A percentile compares a stretch with the other conserved stretches of the same genome.
Evolutionary conservation across 2,329 filamentous ascomycete species (phyloP).

Genomic region (Ophiostoma perfectum): DNA sequence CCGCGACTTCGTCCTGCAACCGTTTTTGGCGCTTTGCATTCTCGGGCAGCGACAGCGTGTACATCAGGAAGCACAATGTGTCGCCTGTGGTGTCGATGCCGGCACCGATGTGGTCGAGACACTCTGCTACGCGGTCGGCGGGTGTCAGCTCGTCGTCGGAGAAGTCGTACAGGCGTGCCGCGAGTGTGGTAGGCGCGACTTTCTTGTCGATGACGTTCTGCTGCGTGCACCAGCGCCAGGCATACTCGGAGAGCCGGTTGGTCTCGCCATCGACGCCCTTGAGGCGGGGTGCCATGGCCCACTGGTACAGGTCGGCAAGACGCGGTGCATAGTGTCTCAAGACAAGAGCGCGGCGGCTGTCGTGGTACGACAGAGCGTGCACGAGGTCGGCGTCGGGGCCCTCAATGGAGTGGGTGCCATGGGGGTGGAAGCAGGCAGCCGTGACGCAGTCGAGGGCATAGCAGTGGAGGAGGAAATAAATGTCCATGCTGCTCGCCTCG

Average conservation of each 20-base stretch:
- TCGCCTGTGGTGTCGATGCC: slow-evolving; percentile 68
- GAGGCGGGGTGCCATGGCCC: neutral
- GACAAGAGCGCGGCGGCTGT: slow-evolving; percentile 20
- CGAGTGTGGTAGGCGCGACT: slow-evolving; percentile 14
- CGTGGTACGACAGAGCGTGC: slow-evolving; percentile 19
- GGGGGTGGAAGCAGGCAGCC: slow-evolving; percentile 19
- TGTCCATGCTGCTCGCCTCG: slow-evolving; percentile 11
- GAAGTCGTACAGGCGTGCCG: slow-evolving; percentile 12
- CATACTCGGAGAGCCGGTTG: slow-evolving; percentile 14
- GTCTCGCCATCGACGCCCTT: slow-evolving; percentile 16
- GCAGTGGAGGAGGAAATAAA: slow-evolving; percentile 21
- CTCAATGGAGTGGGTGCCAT: slow-evolving; percentile 21
- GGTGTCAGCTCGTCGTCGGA: slow-evolving; percentile 14
- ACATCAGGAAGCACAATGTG: slow-evolving; percentile 63
- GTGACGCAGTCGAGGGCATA: slow-evolving; percentile 23
- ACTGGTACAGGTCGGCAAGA: slow-evolving; percentile 8
- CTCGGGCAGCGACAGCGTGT: slow-evolving; percentile 58
- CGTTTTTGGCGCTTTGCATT: slow-evolving; percentile 46
- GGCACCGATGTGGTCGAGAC: slow-evolving; percentile 64
- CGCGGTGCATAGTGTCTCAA: slow-evolving; percentile 13
- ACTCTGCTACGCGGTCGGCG: slow-evolving; percentile 46
- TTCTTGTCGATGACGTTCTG: slow-evolving; percentile 7
- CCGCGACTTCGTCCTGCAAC: slow-evolving; percentile 44
- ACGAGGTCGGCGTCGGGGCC: slow-evolving; percentile 19
- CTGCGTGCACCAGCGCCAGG: slow-evolving; percentile 14